Conservation (phyloP, 2,329 filamentous ascomycete species). For the Corniculantispora saksenae region DNA sequence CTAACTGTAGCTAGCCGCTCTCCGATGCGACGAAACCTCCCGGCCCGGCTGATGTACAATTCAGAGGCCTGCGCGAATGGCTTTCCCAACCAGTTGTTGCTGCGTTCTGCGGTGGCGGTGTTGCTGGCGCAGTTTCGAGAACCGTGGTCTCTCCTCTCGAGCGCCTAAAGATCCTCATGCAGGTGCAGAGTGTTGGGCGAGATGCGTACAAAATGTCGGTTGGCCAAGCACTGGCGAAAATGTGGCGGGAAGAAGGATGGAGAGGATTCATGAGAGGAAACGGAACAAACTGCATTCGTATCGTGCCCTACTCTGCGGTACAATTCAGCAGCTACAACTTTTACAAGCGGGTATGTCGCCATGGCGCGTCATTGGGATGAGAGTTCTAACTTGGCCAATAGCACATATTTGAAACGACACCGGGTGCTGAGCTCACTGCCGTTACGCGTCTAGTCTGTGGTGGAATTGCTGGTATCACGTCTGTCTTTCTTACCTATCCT, state of each 20-base stretch:
- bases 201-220: constrained; percentile 94
- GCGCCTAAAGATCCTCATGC: constrained; percentile 95
- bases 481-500: constrained; percentile 91
- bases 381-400: constrained; percentile 27
- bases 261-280: constrained; percentile 97
- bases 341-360: constrained; percentile 79
- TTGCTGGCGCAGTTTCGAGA: constrained; percentile 94
- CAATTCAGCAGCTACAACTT: constrained; percentile 98
- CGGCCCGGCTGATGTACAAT: constrained; percentile 29
- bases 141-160: constrained; percentile 97
- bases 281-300: constrained; percentile 96
- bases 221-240: constrained; percentile 83
- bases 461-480: constrained; percentile 90
- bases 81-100: constrained; percentile 83
- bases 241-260: constrained; percentile 97
- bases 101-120: constrained; percentile 90
- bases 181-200: constrained; percentile 86
- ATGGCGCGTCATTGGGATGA: constrained; percentile 5
- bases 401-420: constrained; percentile 75
- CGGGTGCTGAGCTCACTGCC: constrained; percentile 73
- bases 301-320: constrained; percentile 96
- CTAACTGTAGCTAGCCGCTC: constrained; percentile 6
- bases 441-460: constrained; percentile 82
- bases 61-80: constrained; percentile 45
- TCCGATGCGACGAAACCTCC: constrained; percentile 27